These are phyloP conservation scores for Shiraia sp. DNA, from an alignment of 2,329 filamentous ascomycete genomes.

Conservation along the genomic window DNA sequence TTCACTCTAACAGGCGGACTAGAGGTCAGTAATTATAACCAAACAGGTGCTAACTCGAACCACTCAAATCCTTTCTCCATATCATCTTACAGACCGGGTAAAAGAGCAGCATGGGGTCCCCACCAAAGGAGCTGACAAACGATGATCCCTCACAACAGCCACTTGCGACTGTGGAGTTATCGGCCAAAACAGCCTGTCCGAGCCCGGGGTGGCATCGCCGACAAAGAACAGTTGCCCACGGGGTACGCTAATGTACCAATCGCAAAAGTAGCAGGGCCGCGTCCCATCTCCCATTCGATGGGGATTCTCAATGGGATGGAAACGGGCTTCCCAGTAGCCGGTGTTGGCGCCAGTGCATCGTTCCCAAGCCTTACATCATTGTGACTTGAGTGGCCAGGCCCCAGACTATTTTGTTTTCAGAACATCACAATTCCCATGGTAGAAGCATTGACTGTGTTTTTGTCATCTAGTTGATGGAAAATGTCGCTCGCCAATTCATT, in stretches of 20 bases:
- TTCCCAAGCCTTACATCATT: slow-evolving; percentile 24
- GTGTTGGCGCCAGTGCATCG: no score
- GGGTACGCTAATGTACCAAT: slow-evolving; percentile 6
- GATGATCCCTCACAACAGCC: slow-evolving; percentile 26
- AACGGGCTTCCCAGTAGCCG: no score
- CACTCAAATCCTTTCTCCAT: slow-evolving; percentile 36
- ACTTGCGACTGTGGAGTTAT: slow-evolving; percentile 29
- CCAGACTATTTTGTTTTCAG: no score
- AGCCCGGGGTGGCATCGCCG: slow-evolving; percentile 34
- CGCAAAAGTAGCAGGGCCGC: slow-evolving; percentile 8
- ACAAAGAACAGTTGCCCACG: slow-evolving; percentile 22
- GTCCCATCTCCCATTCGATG: no score
- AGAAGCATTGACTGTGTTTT: background rate
- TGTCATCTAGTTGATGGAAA: slow-evolving; percentile 5
- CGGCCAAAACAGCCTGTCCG: slow-evolving; percentile 28
- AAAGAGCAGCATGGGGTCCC: slow-evolving; percentile 30
- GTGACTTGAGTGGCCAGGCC: slow-evolving; percentile 5
- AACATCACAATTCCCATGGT: no score
- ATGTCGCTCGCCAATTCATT: slow-evolving; percentile 23
- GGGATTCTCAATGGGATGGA: no score
- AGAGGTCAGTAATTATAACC: slow-evolving; percentile 33
- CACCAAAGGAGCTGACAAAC: slow-evolving; percentile 31
- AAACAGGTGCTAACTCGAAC: slow-evolving; percentile 32
- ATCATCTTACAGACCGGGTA: slow-evolving; percentile 37
- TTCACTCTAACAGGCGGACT: slow-evolving; percentile 22